phyloP scores from a whole-genome alignment of 2,329 filamentous ascomycete species.

The Sporothrix mexicana region DNA sequence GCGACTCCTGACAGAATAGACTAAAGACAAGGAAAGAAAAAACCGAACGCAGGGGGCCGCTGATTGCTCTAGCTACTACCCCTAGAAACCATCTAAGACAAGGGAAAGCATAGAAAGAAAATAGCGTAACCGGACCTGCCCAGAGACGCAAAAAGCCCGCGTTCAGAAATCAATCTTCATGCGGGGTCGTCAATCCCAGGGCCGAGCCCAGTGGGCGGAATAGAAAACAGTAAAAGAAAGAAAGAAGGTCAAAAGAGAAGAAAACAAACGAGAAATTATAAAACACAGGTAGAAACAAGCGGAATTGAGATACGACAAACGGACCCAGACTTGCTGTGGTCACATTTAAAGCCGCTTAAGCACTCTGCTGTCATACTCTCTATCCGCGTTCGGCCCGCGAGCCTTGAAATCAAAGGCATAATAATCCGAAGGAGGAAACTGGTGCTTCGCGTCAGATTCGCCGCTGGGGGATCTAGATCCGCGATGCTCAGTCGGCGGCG shows the following conservation, averaged over 20 bases:
- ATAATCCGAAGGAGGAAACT: slow-evolving; percentile 42
- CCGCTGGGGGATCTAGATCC: slow-evolving; percentile 41
- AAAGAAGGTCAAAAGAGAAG: not conserved
- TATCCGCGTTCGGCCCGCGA: slow-evolving; percentile 45
- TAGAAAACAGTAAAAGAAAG: not conserved
- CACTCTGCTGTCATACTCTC: slow-evolving; percentile 63
- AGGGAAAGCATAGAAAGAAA: too few species aligned
- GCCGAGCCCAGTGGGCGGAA: not conserved
- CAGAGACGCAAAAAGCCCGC: too few species aligned
- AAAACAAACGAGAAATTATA: not conserved
- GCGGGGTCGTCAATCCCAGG: not conserved
- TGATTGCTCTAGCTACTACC: too few species aligned
- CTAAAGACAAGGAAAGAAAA: not conserved
- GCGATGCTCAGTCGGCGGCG: slow-evolving; percentile 48
- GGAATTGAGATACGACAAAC: not conserved
- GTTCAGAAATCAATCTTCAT: not conserved
- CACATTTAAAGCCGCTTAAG: slow-evolving; percentile 51
- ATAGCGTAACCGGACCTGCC: too few species aligned
- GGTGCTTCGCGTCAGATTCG: slow-evolving; percentile 49
- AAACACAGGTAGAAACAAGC: not conserved
- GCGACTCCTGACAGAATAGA: too few species aligned
- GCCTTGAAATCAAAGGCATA: slow-evolving; percentile 38
- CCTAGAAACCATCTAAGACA: too few species aligned
- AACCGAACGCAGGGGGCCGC: not conserved
- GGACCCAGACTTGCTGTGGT: slow-evolving; percentile 17